Conservation (phyloP, 768 basidiomycete genomes). For the Hirschioporus abietinus region DNA sequence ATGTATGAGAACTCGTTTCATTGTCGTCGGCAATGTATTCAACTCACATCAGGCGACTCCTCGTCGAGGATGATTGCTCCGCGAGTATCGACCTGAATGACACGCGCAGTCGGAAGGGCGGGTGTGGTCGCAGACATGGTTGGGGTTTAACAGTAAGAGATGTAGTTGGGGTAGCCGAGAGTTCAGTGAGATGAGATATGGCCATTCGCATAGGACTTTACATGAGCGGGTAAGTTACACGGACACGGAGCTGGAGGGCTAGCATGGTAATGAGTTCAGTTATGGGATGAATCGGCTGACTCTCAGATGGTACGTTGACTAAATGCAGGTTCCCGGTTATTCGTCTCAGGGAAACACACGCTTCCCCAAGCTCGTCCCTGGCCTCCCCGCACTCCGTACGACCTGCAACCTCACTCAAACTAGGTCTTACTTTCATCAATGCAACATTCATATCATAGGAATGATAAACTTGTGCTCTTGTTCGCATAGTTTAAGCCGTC, state of each 20-base stretch:
- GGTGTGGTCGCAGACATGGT: slow-evolving; percentile 38
- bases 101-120: slow-evolving; percentile 72
- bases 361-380: not conserved
- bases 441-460: not conserved
- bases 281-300: not conserved
- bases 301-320: too few relatives aligned
- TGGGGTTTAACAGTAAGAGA: not conserved
- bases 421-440: not conserved
- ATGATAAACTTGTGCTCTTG: not conserved
- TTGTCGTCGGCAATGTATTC: slow-evolving; percentile 9
- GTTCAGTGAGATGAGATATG: not conserved
- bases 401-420: not conserved
- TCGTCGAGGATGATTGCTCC: slow-evolving; percentile 91
- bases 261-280: not conserved
- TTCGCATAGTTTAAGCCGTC: not conserved
- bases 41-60: slow-evolving; percentile 85
- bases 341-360: not conserved
- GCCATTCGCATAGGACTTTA: not conserved
- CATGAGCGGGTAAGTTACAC: not conserved
- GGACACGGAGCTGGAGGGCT: slow-evolving; percentile 2
- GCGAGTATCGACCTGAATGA: slow-evolving; percentile 92
- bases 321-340: not conserved
- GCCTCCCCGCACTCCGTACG: too few relatives aligned
- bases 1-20: slow-evolving; percentile 12
- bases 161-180: not conserved